These are phyloP conservation scores for Volvox africanus DNA, from an alignment of 139 green algal genomes.

Conservation along the genomic window DNA sequence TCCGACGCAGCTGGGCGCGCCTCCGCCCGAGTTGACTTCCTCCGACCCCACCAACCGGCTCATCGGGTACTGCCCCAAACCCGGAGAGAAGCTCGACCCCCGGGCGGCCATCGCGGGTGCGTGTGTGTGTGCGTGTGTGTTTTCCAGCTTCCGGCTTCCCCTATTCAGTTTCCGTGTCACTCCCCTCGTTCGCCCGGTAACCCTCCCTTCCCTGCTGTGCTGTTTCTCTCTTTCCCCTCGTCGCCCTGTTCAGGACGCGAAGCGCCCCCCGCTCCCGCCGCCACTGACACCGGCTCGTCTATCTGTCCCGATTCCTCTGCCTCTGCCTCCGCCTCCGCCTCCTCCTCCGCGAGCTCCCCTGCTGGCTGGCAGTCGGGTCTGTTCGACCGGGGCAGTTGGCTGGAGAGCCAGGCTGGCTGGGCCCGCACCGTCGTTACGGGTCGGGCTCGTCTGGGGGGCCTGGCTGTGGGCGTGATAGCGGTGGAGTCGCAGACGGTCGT, in stretches of 20 bases:
- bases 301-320: not conserved
- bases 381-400: constrained; percentile 93
- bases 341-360: not conserved
- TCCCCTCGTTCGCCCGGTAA: not conserved
- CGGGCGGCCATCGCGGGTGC: constrained; percentile 80
- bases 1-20: constrained; percentile 69
- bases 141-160: not conserved
- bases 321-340: not conserved
- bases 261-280: not conserved
- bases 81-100: constrained; percentile 88
- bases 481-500: constrained; percentile 92
- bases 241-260: not conserved
- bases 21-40: constrained; percentile 69
- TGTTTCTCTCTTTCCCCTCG: not conserved
- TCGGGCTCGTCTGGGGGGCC: constrained; percentile 92
- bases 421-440: constrained; percentile 94
- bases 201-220: not conserved
- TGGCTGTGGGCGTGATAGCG: constrained; percentile 94
- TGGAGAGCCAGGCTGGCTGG: constrained; percentile 90
- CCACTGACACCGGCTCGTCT: constrained; percentile 12
- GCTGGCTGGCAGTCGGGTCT: constrained; percentile 80
- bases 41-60: constrained; percentile 75
- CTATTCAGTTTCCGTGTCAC: not conserved
- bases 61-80: constrained; percentile 76
- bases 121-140: constrained; percentile 26